Conservation (phyloP, 108 stramenopile species). For the Poteriospumella lacustris region DNA sequence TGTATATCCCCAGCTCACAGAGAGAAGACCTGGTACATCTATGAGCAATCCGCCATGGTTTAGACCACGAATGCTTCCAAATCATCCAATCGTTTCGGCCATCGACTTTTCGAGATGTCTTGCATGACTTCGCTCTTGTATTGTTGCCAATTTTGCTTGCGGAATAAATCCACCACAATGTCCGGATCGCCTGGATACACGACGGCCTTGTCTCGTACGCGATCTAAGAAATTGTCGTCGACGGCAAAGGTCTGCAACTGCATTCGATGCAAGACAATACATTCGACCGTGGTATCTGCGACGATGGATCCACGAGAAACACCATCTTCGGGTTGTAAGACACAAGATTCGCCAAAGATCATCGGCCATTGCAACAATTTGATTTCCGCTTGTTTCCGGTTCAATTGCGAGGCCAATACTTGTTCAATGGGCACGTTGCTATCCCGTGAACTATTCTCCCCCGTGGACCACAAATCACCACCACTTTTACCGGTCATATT, state of each 20-base stretch:
- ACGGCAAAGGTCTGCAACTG: constrained; percentile 1
- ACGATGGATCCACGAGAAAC: neutral
- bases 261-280: neutral
- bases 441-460: too few species aligned
- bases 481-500: too few species aligned
- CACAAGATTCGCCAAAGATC: constrained; percentile 16
- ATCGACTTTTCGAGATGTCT: neutral
- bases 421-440: too few species aligned
- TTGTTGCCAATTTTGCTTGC: neutral
- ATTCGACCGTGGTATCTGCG: neutral
- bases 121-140: neutral
- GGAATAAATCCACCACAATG: neutral
- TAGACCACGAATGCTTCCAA: neutral
- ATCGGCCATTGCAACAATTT: constrained; percentile 6
- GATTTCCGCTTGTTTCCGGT: neutral
- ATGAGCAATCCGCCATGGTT: neutral
- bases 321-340: neutral
- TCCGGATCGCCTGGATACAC: neutral
- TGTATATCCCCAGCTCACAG: neutral
- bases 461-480: too few species aligned
- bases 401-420: too few species aligned
- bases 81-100: neutral
- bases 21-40: neutral
- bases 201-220: neutral
- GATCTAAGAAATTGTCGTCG: neutral